phyloP scores from a whole-genome alignment of 1,284 basidiomycete species.

The Cutaneotrichosporon cavernicola region DNA sequence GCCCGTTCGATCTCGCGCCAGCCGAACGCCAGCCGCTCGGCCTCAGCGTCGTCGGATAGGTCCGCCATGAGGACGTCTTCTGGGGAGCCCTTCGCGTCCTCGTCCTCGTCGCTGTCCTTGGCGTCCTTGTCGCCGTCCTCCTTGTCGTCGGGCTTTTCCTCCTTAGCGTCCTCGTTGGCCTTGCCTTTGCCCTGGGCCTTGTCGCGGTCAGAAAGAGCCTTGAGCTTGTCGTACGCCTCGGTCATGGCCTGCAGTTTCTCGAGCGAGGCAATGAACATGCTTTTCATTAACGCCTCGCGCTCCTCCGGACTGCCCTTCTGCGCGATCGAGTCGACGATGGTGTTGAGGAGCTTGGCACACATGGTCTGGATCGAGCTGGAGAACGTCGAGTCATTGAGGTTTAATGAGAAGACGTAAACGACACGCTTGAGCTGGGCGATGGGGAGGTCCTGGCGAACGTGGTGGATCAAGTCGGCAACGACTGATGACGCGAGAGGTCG shows the following conservation, averaged over 20 bases:
- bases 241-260: constrained; percentile 83
- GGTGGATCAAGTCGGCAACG: constrained; percentile 90
- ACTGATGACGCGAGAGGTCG: constrained; percentile 81
- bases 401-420: constrained; percentile 80
- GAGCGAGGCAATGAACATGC: constrained; percentile 80
- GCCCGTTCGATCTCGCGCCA: constrained; percentile 69
- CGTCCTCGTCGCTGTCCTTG: constrained; percentile 7
- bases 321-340: constrained; percentile 79
- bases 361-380: constrained; percentile 81
- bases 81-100: constrained; percentile 4
- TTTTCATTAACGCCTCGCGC: constrained; percentile 66
- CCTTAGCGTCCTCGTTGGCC: constrained; percentile 14
- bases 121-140: constrained; percentile 1
- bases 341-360: constrained; percentile 90
- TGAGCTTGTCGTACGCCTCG: constrained; percentile 59
- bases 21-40: constrained; percentile 44
- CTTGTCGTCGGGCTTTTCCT: constrained; percentile 1
- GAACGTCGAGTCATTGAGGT: constrained; percentile 86
- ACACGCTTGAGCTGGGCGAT: constrained; percentile 75
- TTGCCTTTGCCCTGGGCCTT: constrained; percentile 50
- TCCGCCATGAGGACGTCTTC: constrained; percentile 26
- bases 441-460: constrained; percentile 80
- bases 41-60: constrained; percentile 30
- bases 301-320: constrained; percentile 68
- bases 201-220: constrained; percentile 42